Conservation (phyloP, 345 rosid genomes). For the Boechera stricta region DNA sequence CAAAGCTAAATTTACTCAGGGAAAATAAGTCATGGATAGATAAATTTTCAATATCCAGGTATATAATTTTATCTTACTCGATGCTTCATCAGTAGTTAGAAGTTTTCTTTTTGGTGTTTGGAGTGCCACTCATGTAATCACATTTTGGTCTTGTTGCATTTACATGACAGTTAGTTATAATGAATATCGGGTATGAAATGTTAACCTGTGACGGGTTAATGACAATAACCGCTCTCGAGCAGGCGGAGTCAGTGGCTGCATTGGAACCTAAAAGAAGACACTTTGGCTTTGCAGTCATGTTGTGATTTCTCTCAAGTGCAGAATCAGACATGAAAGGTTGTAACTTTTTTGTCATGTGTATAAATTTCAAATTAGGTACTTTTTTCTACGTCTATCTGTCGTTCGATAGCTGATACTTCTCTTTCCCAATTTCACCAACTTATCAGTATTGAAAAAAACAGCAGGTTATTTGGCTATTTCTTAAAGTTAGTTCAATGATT, state of each 20-base stretch:
- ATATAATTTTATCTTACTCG: neutral
- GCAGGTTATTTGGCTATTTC: too few relatives aligned
- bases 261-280: constrained; percentile 10
- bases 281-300: constrained; percentile 5
- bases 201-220: neutral
- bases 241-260: neutral
- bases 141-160: neutral
- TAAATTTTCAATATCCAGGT: neutral
- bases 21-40: constrained; percentile 21
- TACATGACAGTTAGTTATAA: constrained; percentile 15
- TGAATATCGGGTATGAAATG: neutral
- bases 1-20: constrained; percentile 52
- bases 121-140: constrained; percentile 9
- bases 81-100: neutral
- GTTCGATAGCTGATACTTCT: neutral
- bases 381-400: neutral
- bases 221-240: constrained; percentile 17
- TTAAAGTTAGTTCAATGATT: too few relatives aligned
- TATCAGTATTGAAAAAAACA: too few relatives aligned
- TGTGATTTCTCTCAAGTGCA: constrained; percentile 4
- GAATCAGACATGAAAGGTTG: constrained; percentile 16
- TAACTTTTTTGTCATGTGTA: neutral
- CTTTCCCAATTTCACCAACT: too few relatives aligned
- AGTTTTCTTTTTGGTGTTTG: neutral
- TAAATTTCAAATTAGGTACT: neutral